Percentiles rank a stretch among this genome's conserved stretches.
phyloP scores from a whole-genome alignment of 495 filamentous ascomycete genomes.

The Tetracladium setigerum region DNA sequence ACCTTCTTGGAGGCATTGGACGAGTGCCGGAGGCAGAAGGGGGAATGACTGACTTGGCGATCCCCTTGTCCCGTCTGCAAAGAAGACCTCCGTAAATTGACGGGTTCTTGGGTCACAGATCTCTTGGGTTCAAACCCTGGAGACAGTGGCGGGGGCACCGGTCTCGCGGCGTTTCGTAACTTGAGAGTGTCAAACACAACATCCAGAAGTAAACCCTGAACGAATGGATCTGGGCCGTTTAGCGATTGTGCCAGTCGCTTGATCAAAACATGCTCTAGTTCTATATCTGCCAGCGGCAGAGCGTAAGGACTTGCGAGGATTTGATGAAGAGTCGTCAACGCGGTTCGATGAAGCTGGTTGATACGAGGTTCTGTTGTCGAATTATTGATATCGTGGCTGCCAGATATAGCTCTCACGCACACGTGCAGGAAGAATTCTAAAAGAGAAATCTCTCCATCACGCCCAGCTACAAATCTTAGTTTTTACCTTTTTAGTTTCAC shows the following conservation, averaged over 20 bases:
- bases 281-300: constrained; percentile 54
- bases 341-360: constrained; percentile 57
- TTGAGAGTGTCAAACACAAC: constrained; percentile 64
- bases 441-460: constrained; percentile 43
- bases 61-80: constrained; percentile 9
- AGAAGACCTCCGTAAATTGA: constrained; percentile 6
- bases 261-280: constrained; percentile 66
- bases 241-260: constrained; percentile 59
- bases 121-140: constrained; percentile 35
- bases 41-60: neutral
- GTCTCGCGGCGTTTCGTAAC: constrained; percentile 43
- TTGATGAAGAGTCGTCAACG: constrained; percentile 65
- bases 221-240: constrained; percentile 50
- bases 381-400: constrained; percentile 31
- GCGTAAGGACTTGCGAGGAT: constrained; percentile 67
- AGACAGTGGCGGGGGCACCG: constrained; percentile 27
- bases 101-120: constrained; percentile 16
- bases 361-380: constrained; percentile 31
- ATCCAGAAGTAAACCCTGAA: constrained; percentile 70
- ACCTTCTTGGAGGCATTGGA: constrained; percentile 76
- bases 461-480: constrained; percentile 30
- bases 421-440: constrained; percentile 56
- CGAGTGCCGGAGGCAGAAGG: constrained; percentile 54
- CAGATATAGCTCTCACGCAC: constrained; percentile 47
- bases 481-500: constrained; percentile 16